These are phyloP conservation scores for Chalciporus sphaerocephalus DNA, from an alignment of 768 basidiomycete genomes.

Conservation along the genomic window DNA sequence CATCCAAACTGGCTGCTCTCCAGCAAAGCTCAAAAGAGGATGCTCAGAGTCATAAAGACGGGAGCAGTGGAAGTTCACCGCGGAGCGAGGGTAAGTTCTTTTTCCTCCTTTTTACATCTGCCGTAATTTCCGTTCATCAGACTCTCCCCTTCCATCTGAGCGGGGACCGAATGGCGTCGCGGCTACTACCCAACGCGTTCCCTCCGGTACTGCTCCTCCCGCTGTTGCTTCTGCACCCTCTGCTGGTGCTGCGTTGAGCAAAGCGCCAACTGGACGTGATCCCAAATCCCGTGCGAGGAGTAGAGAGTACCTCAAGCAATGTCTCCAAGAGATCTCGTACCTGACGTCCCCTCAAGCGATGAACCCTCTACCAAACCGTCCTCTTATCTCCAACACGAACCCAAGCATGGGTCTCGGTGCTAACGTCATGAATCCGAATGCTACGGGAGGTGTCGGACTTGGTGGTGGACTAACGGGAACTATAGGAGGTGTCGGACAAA, in stretches of 20 bases:
- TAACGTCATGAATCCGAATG: slow-evolving; percentile 17
- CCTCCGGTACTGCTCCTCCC: slow-evolving; percentile 47
- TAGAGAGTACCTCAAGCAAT: slow-evolving; percentile 97
- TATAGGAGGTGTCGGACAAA: slow-evolving; percentile 16
- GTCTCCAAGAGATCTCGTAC: slow-evolving; percentile 97
- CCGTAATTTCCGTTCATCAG: slow-evolving; percentile 35
- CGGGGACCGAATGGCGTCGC: slow-evolving; percentile 61
- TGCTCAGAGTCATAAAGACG: slow-evolving; percentile 67
- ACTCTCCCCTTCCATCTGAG: slow-evolving; percentile 69
- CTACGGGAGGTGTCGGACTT: slow-evolving; percentile 13
- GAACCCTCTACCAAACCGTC: slow-evolving; percentile 91
- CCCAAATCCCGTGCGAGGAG: slow-evolving; percentile 94
- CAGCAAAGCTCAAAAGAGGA: slow-evolving; percentile 72
- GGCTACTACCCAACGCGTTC: slow-evolving; percentile 44
- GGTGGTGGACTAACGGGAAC: slow-evolving; percentile 8
- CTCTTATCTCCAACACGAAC: slow-evolving; percentile 54
- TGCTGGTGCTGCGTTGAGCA: slow-evolving; percentile 50
- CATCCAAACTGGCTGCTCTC: slow-evolving; percentile 60
- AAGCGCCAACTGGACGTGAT: slow-evolving; percentile 78
- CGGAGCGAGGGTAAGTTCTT: slow-evolving; percentile 67
- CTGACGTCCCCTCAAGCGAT: slow-evolving; percentile 95
- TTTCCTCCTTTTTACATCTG: slow-evolving; percentile 3
- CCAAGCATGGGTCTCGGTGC: slow-evolving; percentile 19
- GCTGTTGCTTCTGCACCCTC: slow-evolving; percentile 27
- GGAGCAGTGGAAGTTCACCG: slow-evolving; percentile 77